These are phyloP conservation scores for Globisporangium yorkense DNA, from an alignment of 352 stramenopile species.

Conservation along the genomic window DNA sequence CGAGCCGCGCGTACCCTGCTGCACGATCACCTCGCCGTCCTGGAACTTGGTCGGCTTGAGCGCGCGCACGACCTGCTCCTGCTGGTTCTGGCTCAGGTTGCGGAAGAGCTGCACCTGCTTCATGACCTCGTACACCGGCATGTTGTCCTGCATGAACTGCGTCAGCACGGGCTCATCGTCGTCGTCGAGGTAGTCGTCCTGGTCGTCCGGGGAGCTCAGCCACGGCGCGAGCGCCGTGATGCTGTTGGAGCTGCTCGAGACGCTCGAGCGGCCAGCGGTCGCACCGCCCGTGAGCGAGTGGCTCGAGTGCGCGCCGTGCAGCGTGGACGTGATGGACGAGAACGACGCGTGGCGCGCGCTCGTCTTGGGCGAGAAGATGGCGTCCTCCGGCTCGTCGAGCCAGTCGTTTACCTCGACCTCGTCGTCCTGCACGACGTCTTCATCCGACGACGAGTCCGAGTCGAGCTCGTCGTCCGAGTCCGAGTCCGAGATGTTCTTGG, in stretches of 20 bases:
- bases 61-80: constrained; percentile 81
- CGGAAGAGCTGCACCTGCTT: constrained; percentile 83
- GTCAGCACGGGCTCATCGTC: constrained; percentile 64
- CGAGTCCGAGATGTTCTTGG: constrained; percentile 27
- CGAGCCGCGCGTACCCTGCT: constrained; percentile 77
- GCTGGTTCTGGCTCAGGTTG: constrained; percentile 83
- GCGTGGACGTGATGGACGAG: constrained; percentile 38
- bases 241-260: constrained; percentile 50
- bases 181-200: constrained; percentile 57
- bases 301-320: constrained; percentile 24
- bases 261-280: constrained; percentile 24
- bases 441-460: constrained; percentile 22
- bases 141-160: constrained; percentile 77
- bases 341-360: constrained; percentile 42
- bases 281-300: constrained; percentile 26
- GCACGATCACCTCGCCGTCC: constrained; percentile 78
- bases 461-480: constrained; percentile 26
- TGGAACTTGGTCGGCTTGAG: constrained; percentile 85
- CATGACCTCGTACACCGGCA: constrained; percentile 87
- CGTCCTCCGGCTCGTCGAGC: constrained; percentile 68
- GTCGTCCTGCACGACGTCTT: constrained; percentile 33
- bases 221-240: constrained; percentile 54
- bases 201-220: constrained; percentile 61
- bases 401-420: constrained; percentile 66
- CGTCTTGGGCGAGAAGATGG: constrained; percentile 41